Base-by-base conservation (phyloP, 495 filamentous ascomycete genomes). In the Parachaetomium inaequale region DNA sequence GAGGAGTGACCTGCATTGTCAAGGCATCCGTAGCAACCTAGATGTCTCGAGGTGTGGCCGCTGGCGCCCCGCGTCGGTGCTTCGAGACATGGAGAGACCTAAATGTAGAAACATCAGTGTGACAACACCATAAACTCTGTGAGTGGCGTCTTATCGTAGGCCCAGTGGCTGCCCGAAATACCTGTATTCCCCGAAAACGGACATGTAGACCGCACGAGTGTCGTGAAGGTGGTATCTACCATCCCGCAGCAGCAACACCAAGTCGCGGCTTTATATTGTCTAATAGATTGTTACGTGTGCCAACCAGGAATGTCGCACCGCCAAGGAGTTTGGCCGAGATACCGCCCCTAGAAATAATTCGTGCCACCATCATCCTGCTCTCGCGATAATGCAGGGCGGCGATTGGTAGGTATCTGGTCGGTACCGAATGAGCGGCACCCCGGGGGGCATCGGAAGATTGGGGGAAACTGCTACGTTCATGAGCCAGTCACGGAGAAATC, bases 211-310 rank as follows among this genome's bases (percentile, higher is more conserved):
- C 19, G 40, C 40, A n/a, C 6, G 5, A 5, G 47, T 50, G 47
- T 25, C 25, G 29, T 53, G 50, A 53, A 34, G 17, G 12, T 19
- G 28, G 31, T 19, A n/a, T 10, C 15, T 53, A 7, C 21, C 19
- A 53, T 23, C n/a, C 28, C 15, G 50, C n/a, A 10, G 29, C 31
- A 36, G 29, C 50, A 55, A 11, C 50, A 46, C 50, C 23, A 50
- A 45, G 10, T 21, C 25, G 31, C 42, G 60, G 52, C 52, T 56
- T 19, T 11, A 62, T 11, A 62, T 56, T 62, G 60, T 21, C 38
- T 15, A 31, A 28, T 12, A 11, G 23, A 29, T 14, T 21, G 38
- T 43, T 32, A 51, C n/a, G 25, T 11, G 36, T 5, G 25, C 25
- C 36, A 42, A 45, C 52, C 32, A 25, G 52, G 52, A 42, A 49